phyloP scores from a whole-genome alignment of 1,284 basidiomycete species.

The Ustilago lituana region DNA sequence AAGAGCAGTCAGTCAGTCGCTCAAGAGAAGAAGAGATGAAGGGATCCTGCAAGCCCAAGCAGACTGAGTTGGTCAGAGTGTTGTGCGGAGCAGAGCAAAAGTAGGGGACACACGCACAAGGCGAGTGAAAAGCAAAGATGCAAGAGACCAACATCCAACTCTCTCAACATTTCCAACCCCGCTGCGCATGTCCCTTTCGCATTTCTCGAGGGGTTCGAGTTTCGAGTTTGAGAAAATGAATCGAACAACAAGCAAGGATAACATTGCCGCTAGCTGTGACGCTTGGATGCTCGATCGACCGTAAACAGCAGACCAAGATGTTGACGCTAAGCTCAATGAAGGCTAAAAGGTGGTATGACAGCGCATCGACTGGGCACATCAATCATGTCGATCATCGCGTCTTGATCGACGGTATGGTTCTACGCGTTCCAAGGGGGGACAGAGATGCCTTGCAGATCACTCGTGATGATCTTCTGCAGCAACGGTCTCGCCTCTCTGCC shows the following conservation, averaged over 20 bases:
- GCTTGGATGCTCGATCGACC: neutral
- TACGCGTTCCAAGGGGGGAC: too few species aligned
- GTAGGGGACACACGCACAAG: constrained; percentile 7
- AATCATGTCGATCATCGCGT: constrained; percentile 13
- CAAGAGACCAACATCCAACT: constrained; percentile 16
- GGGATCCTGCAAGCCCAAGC: too few species aligned
- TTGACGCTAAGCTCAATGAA: neutral
- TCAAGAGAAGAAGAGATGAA: neutral
- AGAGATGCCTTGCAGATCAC: too few species aligned
- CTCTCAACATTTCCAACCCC: neutral
- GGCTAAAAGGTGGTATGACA: constrained; percentile 12
- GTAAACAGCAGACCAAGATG: neutral
- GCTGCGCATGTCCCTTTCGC: neutral
- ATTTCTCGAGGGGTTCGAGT: too few species aligned
- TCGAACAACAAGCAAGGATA: too few species aligned
- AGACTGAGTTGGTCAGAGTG: too few species aligned
- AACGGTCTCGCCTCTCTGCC: too few species aligned
- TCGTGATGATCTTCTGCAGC: too few species aligned
- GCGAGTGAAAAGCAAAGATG: neutral
- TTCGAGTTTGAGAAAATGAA: too few species aligned
- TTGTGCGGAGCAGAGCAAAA: too few species aligned
- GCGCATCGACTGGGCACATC: constrained; percentile 1
- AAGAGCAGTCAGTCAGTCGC: neutral
- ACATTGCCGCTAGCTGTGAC: too few species aligned
- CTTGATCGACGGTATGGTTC: too few species aligned